Conservation (phyloP, 2,329 filamentous ascomycete genomes). For the Epichloe typhina region DNA sequence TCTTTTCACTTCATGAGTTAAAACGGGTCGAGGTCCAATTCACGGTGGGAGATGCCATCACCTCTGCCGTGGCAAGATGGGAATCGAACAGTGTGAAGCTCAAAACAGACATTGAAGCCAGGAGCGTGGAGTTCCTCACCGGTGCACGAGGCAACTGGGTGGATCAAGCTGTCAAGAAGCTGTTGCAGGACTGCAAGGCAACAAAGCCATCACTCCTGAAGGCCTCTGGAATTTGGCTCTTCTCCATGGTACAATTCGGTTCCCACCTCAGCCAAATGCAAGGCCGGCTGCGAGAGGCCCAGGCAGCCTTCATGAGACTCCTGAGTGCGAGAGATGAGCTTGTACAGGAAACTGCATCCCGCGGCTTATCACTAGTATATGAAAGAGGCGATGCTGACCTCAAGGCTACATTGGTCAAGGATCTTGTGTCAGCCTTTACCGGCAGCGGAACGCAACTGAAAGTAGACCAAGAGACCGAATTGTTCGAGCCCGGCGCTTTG, state of each 20-base stretch:
- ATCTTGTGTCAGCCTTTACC: slow-evolving; percentile 81
- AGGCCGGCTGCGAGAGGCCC: slow-evolving; percentile 59
- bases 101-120: slow-evolving; percentile 58
- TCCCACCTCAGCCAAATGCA: slow-evolving; percentile 67
- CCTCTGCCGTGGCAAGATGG: slow-evolving; percentile 68
- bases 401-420: slow-evolving; percentile 71
- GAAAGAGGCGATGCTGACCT: slow-evolving; percentile 75
- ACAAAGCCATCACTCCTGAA: slow-evolving; percentile 85
- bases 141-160: slow-evolving; percentile 30
- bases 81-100: slow-evolving; percentile 66
- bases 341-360: slow-evolving; percentile 87
- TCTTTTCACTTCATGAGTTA: slow-evolving; percentile 71
- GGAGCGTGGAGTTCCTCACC: slow-evolving; percentile 20
- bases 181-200: slow-evolving; percentile 64
- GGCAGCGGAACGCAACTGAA: slow-evolving; percentile 62
- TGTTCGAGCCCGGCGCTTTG: slow-evolving; percentile 83
- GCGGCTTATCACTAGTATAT: slow-evolving; percentile 84
- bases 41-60: slow-evolving; percentile 76
- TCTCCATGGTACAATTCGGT: slow-evolving; percentile 83
- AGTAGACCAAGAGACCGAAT: slow-evolving; percentile 78
- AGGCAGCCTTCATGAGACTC: slow-evolving; percentile 77
- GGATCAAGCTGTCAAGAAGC: slow-evolving; percentile 50
- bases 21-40: slow-evolving; percentile 84
- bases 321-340: slow-evolving; percentile 83
- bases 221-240: slow-evolving; percentile 88